These are phyloP conservation scores for Solanum sparsipilum DNA, from an alignment of 257 asterid species.

Conservation along the genomic window DNA sequence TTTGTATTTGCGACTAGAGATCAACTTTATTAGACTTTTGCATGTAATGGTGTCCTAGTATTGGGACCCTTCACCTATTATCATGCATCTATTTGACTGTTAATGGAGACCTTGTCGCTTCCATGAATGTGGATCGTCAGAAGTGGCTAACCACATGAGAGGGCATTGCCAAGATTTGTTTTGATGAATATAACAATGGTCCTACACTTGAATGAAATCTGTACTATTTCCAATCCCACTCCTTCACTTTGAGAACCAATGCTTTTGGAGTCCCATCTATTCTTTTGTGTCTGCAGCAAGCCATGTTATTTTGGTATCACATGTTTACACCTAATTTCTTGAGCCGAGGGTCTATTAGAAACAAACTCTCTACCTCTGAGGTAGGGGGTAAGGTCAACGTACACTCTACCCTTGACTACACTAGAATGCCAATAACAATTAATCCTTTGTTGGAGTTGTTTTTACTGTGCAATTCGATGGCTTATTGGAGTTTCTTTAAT, in stretches of 20 bases:
- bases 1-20: constrained; percentile 6
- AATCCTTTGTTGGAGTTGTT: neutral
- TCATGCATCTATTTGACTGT: constrained; percentile 26
- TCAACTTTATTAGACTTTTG: constrained; percentile 27
- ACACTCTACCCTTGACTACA: neutral
- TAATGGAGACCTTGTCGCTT: constrained; percentile 55
- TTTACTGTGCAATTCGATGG: neutral
- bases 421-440: neutral
- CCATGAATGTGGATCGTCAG: constrained; percentile 43
- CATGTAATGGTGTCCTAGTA: constrained; percentile 31
- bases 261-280: neutral
- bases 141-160: constrained; percentile 35
- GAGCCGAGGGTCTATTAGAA: neutral
- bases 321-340: neutral
- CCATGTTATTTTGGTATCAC: neutral
- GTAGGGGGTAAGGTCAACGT: neutral
- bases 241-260: neutral
- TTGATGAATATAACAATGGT: constrained; percentile 22
- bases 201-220: constrained; percentile 22
- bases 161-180: constrained; percentile 13
- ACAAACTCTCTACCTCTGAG: neutral
- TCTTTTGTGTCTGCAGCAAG: neutral
- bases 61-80: constrained; percentile 31
- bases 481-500: neutral
- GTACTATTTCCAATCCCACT: constrained; percentile 7